phyloP scores from a whole-genome alignment of 2,329 filamentous ascomycete genomes.

The Triangularia verruculosa region DNA sequence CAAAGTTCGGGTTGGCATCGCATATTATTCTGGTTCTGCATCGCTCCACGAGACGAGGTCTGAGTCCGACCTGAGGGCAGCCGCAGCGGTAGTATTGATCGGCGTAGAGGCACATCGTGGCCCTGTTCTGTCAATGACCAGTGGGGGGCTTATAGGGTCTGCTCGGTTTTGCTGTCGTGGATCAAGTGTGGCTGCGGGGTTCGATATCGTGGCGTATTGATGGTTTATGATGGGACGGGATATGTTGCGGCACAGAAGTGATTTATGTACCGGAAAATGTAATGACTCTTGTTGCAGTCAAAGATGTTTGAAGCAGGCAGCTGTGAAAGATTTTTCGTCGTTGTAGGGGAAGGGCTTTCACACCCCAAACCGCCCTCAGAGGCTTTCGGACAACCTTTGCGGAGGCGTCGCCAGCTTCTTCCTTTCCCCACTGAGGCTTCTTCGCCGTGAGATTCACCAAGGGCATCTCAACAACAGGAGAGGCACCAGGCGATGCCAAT shows the following conservation, averaged over 20 bases:
- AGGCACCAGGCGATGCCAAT: too few species aligned
- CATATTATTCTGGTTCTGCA: neutral
- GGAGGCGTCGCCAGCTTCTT: neutral
- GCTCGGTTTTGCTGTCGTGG: too few species aligned
- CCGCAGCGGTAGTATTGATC: neutral
- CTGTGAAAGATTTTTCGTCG: too few species aligned
- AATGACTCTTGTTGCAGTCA: neutral
- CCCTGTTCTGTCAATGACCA: neutral
- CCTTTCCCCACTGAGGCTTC: neutral
- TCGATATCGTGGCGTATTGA: neutral
- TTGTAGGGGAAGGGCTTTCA: neutral
- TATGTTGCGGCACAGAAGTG: too few species aligned
- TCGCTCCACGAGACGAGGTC: neutral
- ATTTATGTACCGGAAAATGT: neutral
- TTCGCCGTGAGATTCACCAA: neutral
- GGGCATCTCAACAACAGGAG: neutral
- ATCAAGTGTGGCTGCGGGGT: neutral
- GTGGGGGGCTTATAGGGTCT: too few species aligned
- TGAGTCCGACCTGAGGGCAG: neutral
- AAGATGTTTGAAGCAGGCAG: neutral
- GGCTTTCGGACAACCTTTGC: neutral
- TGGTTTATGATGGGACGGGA: too few species aligned
- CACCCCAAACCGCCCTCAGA: neutral
- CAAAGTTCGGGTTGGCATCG: neutral
- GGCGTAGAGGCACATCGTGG: neutral